Evolutionary conservation across 441 rosid species (phyloP).

Genomic region (Bruguiera hainesii): DNA sequence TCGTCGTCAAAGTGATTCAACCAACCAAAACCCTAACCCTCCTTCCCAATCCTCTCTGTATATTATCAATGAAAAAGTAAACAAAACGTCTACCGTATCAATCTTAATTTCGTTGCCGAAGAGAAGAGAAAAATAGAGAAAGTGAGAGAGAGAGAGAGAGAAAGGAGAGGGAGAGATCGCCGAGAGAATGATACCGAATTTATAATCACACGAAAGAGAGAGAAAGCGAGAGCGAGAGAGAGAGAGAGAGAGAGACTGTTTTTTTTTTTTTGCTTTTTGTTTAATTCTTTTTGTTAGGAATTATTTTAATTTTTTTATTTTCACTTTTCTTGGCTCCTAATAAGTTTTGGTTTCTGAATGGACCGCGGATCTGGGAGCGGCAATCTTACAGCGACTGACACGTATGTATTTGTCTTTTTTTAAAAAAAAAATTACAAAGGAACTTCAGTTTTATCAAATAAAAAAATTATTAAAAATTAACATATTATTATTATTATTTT

Average conservation of each 20-base stretch:
- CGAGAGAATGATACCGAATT: slow-evolving; percentile 27
- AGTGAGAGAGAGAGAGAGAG: slow-evolving; percentile 14
- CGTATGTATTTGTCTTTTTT: slow-evolving; percentile 8
- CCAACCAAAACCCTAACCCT: slow-evolving; percentile 20
- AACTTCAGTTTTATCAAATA: no score
- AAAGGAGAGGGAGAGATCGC: slow-evolving; percentile 29
- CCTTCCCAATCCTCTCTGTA: not conserved
- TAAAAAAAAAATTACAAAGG: no score
- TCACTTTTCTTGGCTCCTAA: not conserved
- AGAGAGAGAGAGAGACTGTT: slow-evolving; percentile 8
- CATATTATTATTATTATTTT: no score
- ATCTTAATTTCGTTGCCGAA: not conserved
- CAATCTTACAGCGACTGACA: slow-evolving; percentile 17
- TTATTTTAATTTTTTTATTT: not conserved
- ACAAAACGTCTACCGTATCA: slow-evolving; percentile 4
- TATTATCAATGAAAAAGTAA: not conserved
- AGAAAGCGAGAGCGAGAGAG: slow-evolving; percentile 14
- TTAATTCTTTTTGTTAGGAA: no score
- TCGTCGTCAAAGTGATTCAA: slow-evolving; percentile 13
- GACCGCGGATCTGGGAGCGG: slow-evolving; percentile 43
- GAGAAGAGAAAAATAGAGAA: not conserved
- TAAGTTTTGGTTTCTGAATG: slow-evolving; percentile 21
- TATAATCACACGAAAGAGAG: slow-evolving; percentile 21
- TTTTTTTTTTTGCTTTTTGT: no score
- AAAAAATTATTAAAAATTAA: no score